These are phyloP conservation scores for Zygoascus hellenicus DNA, from an alignment of 1,139 yeast species.

Conservation along the genomic window DNA sequence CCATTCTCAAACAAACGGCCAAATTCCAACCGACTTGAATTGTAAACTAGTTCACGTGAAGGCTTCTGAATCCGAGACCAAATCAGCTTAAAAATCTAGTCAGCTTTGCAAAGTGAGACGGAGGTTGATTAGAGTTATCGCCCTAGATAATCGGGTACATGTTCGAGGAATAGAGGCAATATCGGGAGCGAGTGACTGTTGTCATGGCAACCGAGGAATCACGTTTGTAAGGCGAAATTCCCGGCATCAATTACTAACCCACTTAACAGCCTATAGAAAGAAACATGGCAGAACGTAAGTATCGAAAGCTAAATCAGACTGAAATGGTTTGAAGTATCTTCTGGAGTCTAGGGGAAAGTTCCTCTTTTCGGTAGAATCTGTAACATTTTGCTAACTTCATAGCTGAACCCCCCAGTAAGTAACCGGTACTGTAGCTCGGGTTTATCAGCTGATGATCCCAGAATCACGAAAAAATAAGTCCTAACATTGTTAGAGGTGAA, in stretches of 20 bases:
- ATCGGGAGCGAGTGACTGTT: background rate
- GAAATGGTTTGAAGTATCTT: background rate
- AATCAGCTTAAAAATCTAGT: no score
- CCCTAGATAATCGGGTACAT: no score
- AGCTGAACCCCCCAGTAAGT: slow-evolving; percentile 1
- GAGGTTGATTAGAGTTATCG: no score
- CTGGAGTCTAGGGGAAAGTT: no score
- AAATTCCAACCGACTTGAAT: no score
- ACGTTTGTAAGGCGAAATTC: background rate
- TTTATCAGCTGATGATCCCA: background rate
- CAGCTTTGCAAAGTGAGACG: no score
- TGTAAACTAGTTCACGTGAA: no score
- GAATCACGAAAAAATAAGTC: background rate
- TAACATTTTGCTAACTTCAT: background rate
- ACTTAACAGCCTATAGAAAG: background rate
- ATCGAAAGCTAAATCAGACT: background rate
- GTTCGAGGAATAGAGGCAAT: no score
- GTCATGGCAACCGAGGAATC: background rate
- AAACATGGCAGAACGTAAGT: background rate
- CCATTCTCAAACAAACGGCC: no score
- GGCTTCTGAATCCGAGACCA: no score
- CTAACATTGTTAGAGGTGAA: slow-evolving; percentile 48
- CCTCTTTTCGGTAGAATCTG: no score
- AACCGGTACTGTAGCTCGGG: no score
- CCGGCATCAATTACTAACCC: background rate